A percentile compares a stretch with the other conserved stretches of the same genome.
These are phyloP conservation scores for Eragrostis curvula DNA, from an alignment of 176 grass and related monocot genomes.

Conservation along the genomic window DNA sequence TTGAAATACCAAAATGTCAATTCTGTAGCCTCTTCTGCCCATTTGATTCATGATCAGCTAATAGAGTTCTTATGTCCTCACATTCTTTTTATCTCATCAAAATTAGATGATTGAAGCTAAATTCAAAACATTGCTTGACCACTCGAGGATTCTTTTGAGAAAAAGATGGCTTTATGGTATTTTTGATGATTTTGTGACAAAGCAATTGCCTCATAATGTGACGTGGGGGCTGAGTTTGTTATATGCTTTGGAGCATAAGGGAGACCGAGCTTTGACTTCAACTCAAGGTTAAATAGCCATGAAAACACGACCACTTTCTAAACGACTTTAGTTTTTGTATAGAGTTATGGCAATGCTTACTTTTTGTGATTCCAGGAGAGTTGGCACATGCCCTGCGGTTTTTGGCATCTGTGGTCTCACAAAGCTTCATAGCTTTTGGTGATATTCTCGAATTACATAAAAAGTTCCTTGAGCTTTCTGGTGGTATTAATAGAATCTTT, in stretches of 20 bases:
- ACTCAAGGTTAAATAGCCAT: slow-evolving; percentile 72
- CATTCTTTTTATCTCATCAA: neutral
- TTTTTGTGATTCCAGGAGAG: slow-evolving; percentile 67
- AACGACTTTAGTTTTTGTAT: slow-evolving; percentile 14
- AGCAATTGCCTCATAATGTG: slow-evolving; percentile 93
- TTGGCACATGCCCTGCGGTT: slow-evolving; percentile 91
- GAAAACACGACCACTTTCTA: neutral
- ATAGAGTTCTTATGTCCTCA: slow-evolving; percentile 17
- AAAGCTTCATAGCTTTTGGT: slow-evolving; percentile 99
- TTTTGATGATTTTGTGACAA: slow-evolving; percentile 91
- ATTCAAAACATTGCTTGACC: slow-evolving; percentile 76
- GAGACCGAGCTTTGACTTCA: slow-evolving; percentile 79
- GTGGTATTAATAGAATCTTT: slow-evolving; percentile 96
- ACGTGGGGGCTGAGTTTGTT: slow-evolving; percentile 95
- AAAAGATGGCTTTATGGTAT: slow-evolving; percentile 97
- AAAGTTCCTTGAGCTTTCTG: slow-evolving; percentile 92
- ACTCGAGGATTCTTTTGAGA: slow-evolving; percentile 78
- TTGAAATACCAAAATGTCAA: slow-evolving; percentile 6
- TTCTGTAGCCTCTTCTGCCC: slow-evolving; percentile 7
- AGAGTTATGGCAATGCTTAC: neutral
- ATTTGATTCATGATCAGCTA: neutral
- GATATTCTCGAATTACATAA: slow-evolving; percentile 96
- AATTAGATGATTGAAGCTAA: slow-evolving; percentile 90
- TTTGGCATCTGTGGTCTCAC: slow-evolving; percentile 94
- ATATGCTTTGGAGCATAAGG: slow-evolving; percentile 98